Percentiles rank a stretch among this genome's conserved stretches.
phyloP scores from a whole-genome alignment of 108 stramenopile species.

The Bacterosira constricta region DNA sequence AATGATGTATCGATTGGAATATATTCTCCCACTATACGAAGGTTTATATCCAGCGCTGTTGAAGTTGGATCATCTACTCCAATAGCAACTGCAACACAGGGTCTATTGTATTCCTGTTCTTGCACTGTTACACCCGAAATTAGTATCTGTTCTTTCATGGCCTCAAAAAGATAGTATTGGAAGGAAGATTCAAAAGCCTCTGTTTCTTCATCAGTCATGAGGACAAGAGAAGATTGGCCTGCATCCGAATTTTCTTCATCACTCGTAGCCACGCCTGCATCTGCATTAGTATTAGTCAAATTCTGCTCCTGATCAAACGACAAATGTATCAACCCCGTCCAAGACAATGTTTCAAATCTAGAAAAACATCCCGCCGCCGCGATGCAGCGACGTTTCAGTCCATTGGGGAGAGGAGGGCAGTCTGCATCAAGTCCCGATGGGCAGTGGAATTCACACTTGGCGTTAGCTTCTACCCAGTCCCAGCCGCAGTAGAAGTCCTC shows the following conservation, averaged over 20 bases:
- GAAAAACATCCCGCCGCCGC: slow-evolving; percentile 16
- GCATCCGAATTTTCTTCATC: not conserved
- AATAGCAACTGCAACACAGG: slow-evolving; percentile 7
- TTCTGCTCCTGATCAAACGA: not conserved
- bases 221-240: no score
- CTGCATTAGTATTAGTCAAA: not conserved
- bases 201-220: slow-evolving; percentile 6
- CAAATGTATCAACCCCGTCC: no score
- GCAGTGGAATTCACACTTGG: slow-evolving; percentile 3
- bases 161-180: not conserved
- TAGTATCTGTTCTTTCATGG: not conserved
- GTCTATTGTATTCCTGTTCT: slow-evolving; percentile 17
- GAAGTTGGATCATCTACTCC: not conserved
- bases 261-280: not conserved
- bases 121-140: not conserved
- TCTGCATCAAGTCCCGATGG: slow-evolving; percentile 18
- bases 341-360: not conserved
- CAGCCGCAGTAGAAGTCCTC: slow-evolving; percentile 33
- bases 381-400: slow-evolving; percentile 10
- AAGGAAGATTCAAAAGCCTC: not conserved
- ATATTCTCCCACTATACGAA: not conserved
- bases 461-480: slow-evolving; percentile 31
- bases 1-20: not conserved
- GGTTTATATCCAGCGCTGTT: slow-evolving; percentile 13
- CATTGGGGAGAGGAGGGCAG: slow-evolving; percentile 1